Percentiles rank a stretch among this genome's conserved stretches.
Evolutionary conservation across 2,329 filamentous ascomycete species (phyloP).

Genomic region (Colletotrichum australisinense): DNA sequence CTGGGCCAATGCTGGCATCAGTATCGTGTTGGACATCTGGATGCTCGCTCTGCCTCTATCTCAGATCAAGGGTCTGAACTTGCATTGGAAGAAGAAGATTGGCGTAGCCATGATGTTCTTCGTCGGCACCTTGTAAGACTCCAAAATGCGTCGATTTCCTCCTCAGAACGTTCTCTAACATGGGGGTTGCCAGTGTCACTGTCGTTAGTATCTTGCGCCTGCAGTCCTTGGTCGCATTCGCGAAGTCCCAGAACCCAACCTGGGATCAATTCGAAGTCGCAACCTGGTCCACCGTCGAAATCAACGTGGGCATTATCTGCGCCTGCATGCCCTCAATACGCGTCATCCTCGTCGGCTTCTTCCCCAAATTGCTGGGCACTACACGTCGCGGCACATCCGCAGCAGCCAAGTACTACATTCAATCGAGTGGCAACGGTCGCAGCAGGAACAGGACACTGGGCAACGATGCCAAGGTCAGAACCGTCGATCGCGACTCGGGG

Average conservation of each 20-base stretch:
- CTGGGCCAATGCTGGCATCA: constrained; percentile 64
- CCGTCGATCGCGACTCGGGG: constrained; percentile 13
- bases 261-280: constrained; percentile 48
- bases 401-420: constrained; percentile 29
- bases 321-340: constrained; percentile 40
- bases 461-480: constrained; percentile 31
- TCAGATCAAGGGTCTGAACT: constrained; percentile 53
- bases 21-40: constrained; percentile 63
- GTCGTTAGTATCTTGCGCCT: constrained; percentile 53
- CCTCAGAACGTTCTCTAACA: constrained; percentile 5
- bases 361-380: constrained; percentile 47
- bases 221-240: constrained; percentile 45
- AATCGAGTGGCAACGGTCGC: constrained; percentile 24
- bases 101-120: constrained; percentile 63
- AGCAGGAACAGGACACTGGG: constrained; percentile 35
- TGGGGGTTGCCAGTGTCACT: constrained; percentile 43
- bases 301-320: constrained; percentile 49
- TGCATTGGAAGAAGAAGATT: constrained; percentile 61
- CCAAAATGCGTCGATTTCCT: too few species aligned
- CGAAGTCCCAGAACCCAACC: constrained; percentile 45
- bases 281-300: constrained; percentile 51
- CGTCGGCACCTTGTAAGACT: constrained; percentile 57
- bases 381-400: constrained; percentile 39
- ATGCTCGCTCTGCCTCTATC: constrained; percentile 63
- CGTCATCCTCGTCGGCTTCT: constrained; percentile 48